Evolutionary conservation across 129 eudicot species (phyloP).

Genomic region (Chrysanthemum makinoi): DNA sequence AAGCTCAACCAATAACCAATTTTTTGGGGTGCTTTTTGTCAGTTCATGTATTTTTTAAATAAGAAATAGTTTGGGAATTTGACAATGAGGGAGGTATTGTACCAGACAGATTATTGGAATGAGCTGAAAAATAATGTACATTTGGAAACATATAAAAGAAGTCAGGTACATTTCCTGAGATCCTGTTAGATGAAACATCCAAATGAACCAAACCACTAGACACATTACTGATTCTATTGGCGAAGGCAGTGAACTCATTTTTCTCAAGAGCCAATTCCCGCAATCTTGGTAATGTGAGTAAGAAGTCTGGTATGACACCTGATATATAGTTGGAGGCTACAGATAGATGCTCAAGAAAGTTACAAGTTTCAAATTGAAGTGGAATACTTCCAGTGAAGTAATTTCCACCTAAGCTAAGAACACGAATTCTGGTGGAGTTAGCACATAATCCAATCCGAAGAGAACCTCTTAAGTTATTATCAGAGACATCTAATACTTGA

Average conservation of each 20-base stretch:
- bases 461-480: constrained; percentile 38
- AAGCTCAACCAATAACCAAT: no score
- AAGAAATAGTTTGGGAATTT: no score
- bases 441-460: constrained; percentile 41
- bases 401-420: constrained; percentile 32
- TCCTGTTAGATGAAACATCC: constrained; percentile 45
- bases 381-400: constrained; percentile 44
- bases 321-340: constrained; percentile 37
- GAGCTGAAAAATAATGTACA: constrained; percentile 43
- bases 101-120: constrained; percentile 49
- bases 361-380: constrained; percentile 36
- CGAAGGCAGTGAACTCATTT: constrained; percentile 37
- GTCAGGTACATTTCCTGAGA: constrained; percentile 57
- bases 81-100: no score
- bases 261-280: constrained; percentile 38
- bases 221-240: constrained; percentile 34
- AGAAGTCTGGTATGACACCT: constrained; percentile 44
- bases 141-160: constrained; percentile 35
- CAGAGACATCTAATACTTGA: constrained; percentile 43
- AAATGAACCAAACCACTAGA: constrained; percentile 31
- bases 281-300: constrained; percentile 38
- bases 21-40: no score
- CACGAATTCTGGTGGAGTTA: constrained; percentile 38
- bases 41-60: no score
- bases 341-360: constrained; percentile 36